phyloP scores from a whole-genome alignment of 1,284 basidiomycete genomes.

The Cryptococcus depauperatus region DNA sequence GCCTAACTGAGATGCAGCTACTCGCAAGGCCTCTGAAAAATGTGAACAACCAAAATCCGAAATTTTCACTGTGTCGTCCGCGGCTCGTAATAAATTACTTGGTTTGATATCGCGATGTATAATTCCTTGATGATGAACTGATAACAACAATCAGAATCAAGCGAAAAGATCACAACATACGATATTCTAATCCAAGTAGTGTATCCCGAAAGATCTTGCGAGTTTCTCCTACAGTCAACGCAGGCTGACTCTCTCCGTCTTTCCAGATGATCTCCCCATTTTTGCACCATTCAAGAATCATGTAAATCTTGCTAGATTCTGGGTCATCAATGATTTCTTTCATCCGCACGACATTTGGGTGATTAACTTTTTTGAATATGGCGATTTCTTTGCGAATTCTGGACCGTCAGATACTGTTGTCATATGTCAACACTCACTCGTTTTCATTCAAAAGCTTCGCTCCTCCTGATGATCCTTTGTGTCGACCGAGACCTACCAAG shows the following conservation, averaged over 20 bases:
- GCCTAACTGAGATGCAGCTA: slow-evolving; percentile 49
- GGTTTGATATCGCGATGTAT: slow-evolving; percentile 99
- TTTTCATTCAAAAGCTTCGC: slow-evolving; percentile 48
- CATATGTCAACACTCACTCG: slow-evolving; percentile 24
- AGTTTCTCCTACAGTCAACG: slow-evolving; percentile 72
- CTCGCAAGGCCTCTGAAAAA: slow-evolving; percentile 75
- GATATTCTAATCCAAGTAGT: slow-evolving; percentile 12
- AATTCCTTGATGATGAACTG: slow-evolving; percentile 94
- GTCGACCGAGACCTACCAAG: slow-evolving; percentile 49
- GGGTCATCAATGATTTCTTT: slow-evolving; percentile 94
- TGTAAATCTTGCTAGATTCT: slow-evolving; percentile 80
- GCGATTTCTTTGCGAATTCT: slow-evolving; percentile 76
- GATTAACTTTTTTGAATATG: slow-evolving; percentile 92
- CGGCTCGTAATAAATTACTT: slow-evolving; percentile 86
- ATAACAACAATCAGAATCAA: not conserved
- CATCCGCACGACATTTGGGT: slow-evolving; percentile 84
- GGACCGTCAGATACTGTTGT: slow-evolving; percentile 14
- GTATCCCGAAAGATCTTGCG: slow-evolving; percentile 75
- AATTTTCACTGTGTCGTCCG: slow-evolving; percentile 85
- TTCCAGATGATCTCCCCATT: slow-evolving; percentile 94
- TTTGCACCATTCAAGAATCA: slow-evolving; percentile 93
- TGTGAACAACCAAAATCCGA: slow-evolving; percentile 97
- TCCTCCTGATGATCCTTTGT: slow-evolving; percentile 31
- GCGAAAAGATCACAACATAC: slow-evolving; percentile 2
- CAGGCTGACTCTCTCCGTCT: slow-evolving; percentile 54